Conservation (phyloP, 352 stramenopile species). For the Pythium apleroticum region DNA sequence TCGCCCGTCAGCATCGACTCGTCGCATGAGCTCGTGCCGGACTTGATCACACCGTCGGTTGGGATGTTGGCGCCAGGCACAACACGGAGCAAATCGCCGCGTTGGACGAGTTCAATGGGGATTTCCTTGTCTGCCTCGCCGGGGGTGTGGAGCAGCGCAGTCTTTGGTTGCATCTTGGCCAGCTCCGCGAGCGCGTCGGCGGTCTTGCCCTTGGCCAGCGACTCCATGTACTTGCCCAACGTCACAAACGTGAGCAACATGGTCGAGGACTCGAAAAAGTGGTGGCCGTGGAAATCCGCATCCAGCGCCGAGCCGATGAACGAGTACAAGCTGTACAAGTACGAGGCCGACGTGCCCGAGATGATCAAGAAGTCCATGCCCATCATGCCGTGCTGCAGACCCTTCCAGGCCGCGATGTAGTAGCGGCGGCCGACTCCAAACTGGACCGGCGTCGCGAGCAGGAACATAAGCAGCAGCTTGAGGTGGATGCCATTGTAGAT, state of each 20-base stretch:
- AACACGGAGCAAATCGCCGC: conserved; percentile 71
- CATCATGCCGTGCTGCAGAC: conserved; percentile 81
- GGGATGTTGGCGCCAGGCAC: conserved; percentile 74
- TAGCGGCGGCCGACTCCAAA: conserved; percentile 80
- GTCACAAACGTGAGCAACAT: conserved; percentile 89
- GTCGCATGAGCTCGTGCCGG: conserved; percentile 61
- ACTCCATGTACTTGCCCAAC: conserved; percentile 89
- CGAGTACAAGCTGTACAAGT: conserved; percentile 83
- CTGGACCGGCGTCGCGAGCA: conserved; percentile 81
- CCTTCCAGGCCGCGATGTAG: conserved; percentile 82
- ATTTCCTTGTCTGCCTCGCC: conserved; percentile 69
- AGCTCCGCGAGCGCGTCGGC: conserved; percentile 72
- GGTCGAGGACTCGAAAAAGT: conserved; percentile 88
- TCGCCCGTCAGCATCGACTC: conserved; percentile 88
- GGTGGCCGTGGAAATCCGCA: conserved; percentile 66
- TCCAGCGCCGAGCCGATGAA: conserved; percentile 65
- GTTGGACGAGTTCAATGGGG: conserved; percentile 82
- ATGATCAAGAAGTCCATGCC: conserved; percentile 91
- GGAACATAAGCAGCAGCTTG: conserved; percentile 82
- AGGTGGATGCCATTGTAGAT: conserved; percentile 79
- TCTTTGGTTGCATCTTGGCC: conserved; percentile 78
- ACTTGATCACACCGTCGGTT: conserved; percentile 80
- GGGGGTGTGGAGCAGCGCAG: conserved; percentile 53
- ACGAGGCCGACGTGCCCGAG: conserved; percentile 81
- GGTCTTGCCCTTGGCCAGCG: conserved; percentile 84